These are phyloP conservation scores for Didymella pomorum DNA, from an alignment of 2,329 filamentous ascomycete genomes.

Conservation along the genomic window DNA sequence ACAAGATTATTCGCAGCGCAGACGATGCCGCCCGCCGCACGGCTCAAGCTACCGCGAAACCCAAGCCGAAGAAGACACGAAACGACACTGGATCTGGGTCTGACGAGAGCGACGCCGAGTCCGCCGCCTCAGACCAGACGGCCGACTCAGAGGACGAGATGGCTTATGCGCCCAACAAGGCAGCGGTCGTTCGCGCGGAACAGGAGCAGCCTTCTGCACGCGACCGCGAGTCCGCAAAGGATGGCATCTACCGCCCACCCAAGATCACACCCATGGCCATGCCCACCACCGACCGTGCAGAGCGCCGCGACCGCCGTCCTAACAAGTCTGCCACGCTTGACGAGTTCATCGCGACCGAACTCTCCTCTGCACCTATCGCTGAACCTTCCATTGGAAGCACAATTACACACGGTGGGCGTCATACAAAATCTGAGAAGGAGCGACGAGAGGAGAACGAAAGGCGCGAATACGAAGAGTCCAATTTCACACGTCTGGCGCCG, in stretches of 20 bases:
- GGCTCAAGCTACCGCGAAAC: constrained; percentile 34
- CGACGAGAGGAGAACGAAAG: constrained; percentile 80
- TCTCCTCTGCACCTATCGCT: constrained; percentile 81
- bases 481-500: constrained; percentile 86
- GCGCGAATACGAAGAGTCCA: constrained; percentile 86
- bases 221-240: constrained; percentile 50
- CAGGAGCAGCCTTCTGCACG: constrained; percentile 27
- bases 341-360: constrained; percentile 86
- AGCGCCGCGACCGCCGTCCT: constrained; percentile 68
- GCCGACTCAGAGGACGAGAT: constrained; percentile 63
- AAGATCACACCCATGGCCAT: constrained; percentile 87
- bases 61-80: constrained; percentile 39
- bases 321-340: constrained; percentile 85
- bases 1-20: constrained; percentile 88
- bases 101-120: constrained; percentile 52
- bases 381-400: constrained; percentile 93
- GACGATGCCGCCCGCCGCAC: constrained; percentile 66
- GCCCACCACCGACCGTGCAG: constrained; percentile 69
- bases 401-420: constrained; percentile 79
- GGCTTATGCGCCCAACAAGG: constrained; percentile 68
- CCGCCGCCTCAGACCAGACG: constrained; percentile 38
- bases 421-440: constrained; percentile 78
- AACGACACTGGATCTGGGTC: constrained; percentile 51
- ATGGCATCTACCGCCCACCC: constrained; percentile 87
- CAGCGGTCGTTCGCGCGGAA: constrained; percentile 52